Conservation (phyloP, 2,329 filamentous ascomycete genomes). For the Apiospora arundinis region DNA sequence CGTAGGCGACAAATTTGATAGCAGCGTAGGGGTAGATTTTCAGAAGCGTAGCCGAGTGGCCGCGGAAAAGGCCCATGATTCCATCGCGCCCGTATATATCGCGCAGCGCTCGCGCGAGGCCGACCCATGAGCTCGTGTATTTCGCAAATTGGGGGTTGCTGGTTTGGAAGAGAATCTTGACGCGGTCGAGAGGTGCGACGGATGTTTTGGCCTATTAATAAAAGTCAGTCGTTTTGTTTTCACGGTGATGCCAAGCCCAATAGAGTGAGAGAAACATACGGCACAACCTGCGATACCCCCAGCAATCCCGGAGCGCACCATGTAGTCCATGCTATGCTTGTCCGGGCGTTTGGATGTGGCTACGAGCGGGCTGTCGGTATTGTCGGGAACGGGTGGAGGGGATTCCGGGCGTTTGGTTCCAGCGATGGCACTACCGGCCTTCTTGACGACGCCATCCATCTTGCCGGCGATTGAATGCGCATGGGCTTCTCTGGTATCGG, state of each 20-base stretch:
- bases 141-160: conserved; percentile 93
- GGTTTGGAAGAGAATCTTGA: conserved; percentile 98
- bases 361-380: conserved; percentile 57
- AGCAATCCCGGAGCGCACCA: conserved; percentile 82
- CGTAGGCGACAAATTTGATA: conserved; percentile 97
- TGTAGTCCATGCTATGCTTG: conserved; percentile 82
- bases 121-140: conserved; percentile 88
- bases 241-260: background rate
- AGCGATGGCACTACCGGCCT: conserved; percentile 33
- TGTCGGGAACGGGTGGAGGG: conserved; percentile 53
- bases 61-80: conserved; percentile 79
- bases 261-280: conserved; percentile 60
- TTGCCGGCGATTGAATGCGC: conserved; percentile 34
- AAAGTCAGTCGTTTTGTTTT: background rate
- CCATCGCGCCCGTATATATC: conserved; percentile 84
- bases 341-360: conserved; percentile 58
- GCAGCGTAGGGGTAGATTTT: conserved; percentile 97
- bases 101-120: conserved; percentile 79
- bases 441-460: conserved; percentile 35
- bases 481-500: conserved; percentile 47
- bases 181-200: conserved; percentile 93
- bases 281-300: conserved; percentile 92
- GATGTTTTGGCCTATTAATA: conserved; percentile 82
- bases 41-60: conserved; percentile 91
- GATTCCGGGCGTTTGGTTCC: conserved; percentile 40